Conservation (phyloP, 805 yeast species). For the Candida verbasci region DNA sequence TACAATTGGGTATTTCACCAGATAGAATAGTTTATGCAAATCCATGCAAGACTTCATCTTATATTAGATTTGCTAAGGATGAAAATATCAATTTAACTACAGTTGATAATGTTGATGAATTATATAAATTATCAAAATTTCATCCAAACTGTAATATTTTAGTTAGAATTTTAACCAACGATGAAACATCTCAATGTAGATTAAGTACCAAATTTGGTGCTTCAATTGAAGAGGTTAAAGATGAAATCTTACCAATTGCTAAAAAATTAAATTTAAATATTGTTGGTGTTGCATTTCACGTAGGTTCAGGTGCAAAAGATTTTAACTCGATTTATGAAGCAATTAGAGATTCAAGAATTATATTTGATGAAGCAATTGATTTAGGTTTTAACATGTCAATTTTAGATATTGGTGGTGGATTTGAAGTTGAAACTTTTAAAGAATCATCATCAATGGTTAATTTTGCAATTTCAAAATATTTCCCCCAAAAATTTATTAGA, state of each 20-base stretch:
- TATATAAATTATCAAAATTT: constrained; percentile 61
- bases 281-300: constrained; percentile 89
- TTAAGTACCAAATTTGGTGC: constrained; percentile 90
- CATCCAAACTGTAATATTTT: constrained; percentile 71
- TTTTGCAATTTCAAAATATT: constrained; percentile 50
- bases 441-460: constrained; percentile 56
- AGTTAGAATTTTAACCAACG: constrained; percentile 85
- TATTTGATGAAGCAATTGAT: constrained; percentile 56
- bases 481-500: constrained; percentile 41
- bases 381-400: constrained; percentile 40
- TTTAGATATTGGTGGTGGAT: constrained; percentile 94
- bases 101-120: constrained; percentile 84
- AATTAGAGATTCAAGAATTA: constrained; percentile 59
- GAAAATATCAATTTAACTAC: constrained; percentile 67
- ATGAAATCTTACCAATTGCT: constrained; percentile 57
- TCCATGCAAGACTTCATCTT: constrained; percentile 88
- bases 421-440: constrained; percentile 58
- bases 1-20: constrained; percentile 60
- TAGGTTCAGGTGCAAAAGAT: constrained; percentile 90
- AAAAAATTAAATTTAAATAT: constrained; percentile 57
- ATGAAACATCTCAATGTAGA: constrained; percentile 79
- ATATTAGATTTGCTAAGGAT: constrained; percentile 64
- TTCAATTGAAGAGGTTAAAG: constrained; percentile 46
- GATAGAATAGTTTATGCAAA: constrained; percentile 81
- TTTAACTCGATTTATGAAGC: constrained; percentile 64